Percentiles rank a stretch among this genome's conserved stretches.
Conservation (phyloP, 768 basidiomycete genomes). For the Cyclocybe cylindracea region DNA sequence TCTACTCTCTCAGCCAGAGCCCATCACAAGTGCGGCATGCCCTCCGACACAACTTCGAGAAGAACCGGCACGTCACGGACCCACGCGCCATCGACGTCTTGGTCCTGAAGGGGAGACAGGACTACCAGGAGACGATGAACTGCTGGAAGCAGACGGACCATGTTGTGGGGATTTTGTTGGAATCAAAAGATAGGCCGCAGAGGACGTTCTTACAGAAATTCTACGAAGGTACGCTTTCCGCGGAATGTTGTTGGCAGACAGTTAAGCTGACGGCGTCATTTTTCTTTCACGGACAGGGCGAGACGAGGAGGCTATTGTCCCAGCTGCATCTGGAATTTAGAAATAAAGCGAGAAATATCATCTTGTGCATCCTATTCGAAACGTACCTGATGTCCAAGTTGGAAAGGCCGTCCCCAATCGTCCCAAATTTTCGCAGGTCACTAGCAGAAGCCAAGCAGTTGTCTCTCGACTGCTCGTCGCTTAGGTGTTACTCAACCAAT, state of each 20-base stretch:
- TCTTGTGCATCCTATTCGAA: neutral
- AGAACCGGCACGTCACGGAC: slow-evolving; percentile 82
- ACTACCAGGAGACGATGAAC: slow-evolving; percentile 95
- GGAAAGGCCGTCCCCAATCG: no score
- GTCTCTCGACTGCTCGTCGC: no score
- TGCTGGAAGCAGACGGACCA: slow-evolving; percentile 91
- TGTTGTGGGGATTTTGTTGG: slow-evolving; percentile 68
- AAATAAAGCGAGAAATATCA: slow-evolving; percentile 8
- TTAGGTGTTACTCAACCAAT: no score
- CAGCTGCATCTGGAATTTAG: slow-evolving; percentile 63
- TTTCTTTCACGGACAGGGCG: slow-evolving; percentile 46
- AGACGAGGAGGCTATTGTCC: slow-evolving; percentile 71
- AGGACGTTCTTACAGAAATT: slow-evolving; percentile 83
- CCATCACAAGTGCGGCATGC: slow-evolving; percentile 76
- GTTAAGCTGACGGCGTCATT: neutral
- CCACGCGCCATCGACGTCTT: slow-evolving; percentile 82
- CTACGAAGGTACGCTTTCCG: slow-evolving; percentile 63
- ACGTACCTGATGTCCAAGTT: neutral
- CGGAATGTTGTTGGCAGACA: no score
- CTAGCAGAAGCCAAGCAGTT: no score
- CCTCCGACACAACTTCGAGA: slow-evolving; percentile 86
- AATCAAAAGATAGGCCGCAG: slow-evolving; percentile 41
- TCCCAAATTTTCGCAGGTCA: no score
- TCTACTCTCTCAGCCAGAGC: slow-evolving; percentile 83
- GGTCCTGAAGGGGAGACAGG: slow-evolving; percentile 79